These are phyloP conservation scores for Vanrija pseudolonga DNA, from an alignment of 1,284 basidiomycete species.

Conservation along the genomic window DNA sequence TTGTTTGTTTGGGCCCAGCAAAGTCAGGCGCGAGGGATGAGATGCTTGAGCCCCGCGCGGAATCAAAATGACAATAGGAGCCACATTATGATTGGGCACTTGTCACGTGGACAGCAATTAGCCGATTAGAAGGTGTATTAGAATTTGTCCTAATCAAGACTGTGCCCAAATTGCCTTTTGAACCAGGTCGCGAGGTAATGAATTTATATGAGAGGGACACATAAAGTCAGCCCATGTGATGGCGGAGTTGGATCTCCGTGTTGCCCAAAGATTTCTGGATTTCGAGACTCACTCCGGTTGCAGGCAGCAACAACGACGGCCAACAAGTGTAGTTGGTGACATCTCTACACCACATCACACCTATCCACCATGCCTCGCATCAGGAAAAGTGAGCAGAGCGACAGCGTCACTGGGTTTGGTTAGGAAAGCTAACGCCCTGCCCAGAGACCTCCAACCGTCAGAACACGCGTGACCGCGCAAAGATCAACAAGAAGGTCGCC, in stretches of 20 bases:
- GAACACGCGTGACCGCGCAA: slow-evolving; percentile 68
- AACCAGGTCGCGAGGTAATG: too few relatives aligned
- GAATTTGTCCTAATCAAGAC: too few relatives aligned
- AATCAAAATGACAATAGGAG: background rate
- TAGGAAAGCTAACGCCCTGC: background rate
- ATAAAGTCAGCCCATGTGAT: too few relatives aligned
- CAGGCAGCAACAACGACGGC: too few relatives aligned
- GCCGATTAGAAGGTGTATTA: background rate
- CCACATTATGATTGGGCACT: too few relatives aligned
- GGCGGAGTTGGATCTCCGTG: too few relatives aligned
- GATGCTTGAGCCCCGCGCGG: background rate
- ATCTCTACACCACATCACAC: slow-evolving; percentile 1
- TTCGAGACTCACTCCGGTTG: too few relatives aligned
- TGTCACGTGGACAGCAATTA: too few relatives aligned
- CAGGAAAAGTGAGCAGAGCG: slow-evolving; percentile 60
- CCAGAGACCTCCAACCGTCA: slow-evolving; percentile 80
- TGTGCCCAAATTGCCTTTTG: too few relatives aligned
- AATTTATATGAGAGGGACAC: too few relatives aligned
- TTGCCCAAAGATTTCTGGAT: slow-evolving; percentile 11
- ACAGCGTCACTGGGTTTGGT: too few relatives aligned
- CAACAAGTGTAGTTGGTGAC: too few relatives aligned
- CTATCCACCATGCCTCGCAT: slow-evolving; percentile 62
- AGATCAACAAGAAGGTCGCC: slow-evolving; percentile 71
- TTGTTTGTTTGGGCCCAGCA: slow-evolving; percentile 1
- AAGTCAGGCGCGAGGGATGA: slow-evolving; percentile 16